Base-by-base conservation (phyloP, 2,329 filamentous ascomycete species). In the Botrytis pseudocinerea region DNA sequence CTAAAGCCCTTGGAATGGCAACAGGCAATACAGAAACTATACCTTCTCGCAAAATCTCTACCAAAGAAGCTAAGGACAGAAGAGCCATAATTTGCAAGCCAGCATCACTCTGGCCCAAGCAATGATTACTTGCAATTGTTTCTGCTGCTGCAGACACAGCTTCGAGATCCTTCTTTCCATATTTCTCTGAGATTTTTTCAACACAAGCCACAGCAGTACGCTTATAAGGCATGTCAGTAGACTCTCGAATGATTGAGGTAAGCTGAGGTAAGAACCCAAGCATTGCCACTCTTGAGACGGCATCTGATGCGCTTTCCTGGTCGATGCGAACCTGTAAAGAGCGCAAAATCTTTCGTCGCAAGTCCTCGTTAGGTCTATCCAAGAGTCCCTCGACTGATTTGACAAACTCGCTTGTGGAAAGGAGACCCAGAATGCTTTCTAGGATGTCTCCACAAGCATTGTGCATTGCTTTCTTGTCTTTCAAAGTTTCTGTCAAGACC, bases 111-210 rank as follows among this genome's bases (percentile, higher is more conserved):
- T 92, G 91, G 54, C 92, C 93, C 66, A 98, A 87, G 76, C 93
- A 95, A 76, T 92, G 86, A 71, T 90, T 85, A 60, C 94, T 90
- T 54, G 93, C 90, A 78, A 99, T 92, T 1, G 91, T 92, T 74
- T 90, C 86, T 7, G 94, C 93, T 8, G 94, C 92, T 7, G 88
- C 88, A 40, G 92, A 87, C 62, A 97, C 92, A 62, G 90, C 91
- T 77, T 92, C 89, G 1, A 92, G 86, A 79, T 97, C 93, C 81
- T 95, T 97, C 85, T 96, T 97, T 77, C 96, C 97, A 81, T 97
- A 98, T 81, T 95, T 95, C 83, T 98, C 95, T 3, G 93, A 89
- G 75, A 99, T 97, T 82, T 93, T 93, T 83, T 98, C 95, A 62
- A 98, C 91, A 78, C 95, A 98, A 51, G 91, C 90, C 75, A 99